These are phyloP conservation scores for Xylariales sp. DNA, from an alignment of 2,329 filamentous ascomycete species.

Conservation along the genomic window DNA sequence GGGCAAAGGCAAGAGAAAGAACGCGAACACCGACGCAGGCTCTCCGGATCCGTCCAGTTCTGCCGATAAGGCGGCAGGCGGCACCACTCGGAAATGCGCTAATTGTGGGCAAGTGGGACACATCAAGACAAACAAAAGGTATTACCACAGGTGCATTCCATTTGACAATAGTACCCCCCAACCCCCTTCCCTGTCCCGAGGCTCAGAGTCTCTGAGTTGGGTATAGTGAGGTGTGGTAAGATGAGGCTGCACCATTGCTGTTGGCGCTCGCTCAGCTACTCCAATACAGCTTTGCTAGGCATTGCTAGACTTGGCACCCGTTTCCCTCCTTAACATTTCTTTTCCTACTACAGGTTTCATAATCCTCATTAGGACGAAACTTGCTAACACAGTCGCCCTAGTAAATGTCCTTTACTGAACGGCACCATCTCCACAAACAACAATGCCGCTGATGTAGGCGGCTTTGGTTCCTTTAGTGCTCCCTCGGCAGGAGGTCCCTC, in stretches of 20 bases:
- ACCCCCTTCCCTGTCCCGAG: slow-evolving; percentile 14
- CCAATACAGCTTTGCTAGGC: no score
- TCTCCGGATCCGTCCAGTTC: slow-evolving; percentile 43
- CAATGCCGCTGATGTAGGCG: slow-evolving; percentile 50
- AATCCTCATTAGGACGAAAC: slow-evolving; percentile 7
- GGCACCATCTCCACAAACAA: slow-evolving; percentile 67
- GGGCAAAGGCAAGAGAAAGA: slow-evolving; percentile 58
- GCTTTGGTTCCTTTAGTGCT: slow-evolving; percentile 53
- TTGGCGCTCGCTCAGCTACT: neutral
- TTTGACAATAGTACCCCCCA: slow-evolving; percentile 5
- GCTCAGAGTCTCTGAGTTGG: slow-evolving; percentile 6
- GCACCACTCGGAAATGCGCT: slow-evolving; percentile 87
- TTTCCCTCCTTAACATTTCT: no score
- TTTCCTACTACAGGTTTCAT: neutral
- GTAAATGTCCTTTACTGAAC: slow-evolving; percentile 76
- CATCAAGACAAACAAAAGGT: slow-evolving; percentile 99
- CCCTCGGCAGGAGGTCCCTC: no score
- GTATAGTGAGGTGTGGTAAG: neutral
- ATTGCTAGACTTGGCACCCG: no score
- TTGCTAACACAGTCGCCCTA: slow-evolving; percentile 24
- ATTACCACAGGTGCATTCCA: slow-evolving; percentile 34
- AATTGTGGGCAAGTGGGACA: slow-evolving; percentile 96
- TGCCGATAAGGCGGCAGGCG: slow-evolving; percentile 50
- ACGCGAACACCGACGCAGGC: slow-evolving; percentile 35
- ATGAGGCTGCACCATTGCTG: slow-evolving; percentile 2